Evolutionary conservation across 148 eudicot genomes (phyloP).

Genomic region (Pouteria glomerata): DNA sequence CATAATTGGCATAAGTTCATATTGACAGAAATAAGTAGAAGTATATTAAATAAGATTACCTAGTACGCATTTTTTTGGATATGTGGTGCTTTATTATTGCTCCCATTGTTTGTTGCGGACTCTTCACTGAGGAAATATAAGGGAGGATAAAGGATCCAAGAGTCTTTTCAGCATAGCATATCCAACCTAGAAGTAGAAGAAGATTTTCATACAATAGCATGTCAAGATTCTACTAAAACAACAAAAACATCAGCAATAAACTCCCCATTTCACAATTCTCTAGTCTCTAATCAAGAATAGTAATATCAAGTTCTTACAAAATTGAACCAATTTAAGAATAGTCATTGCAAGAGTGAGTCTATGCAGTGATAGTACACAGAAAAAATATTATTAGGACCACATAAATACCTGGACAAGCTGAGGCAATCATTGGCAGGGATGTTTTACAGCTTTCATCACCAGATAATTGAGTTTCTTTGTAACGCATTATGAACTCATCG

Average conservation of each 20-base stretch:
- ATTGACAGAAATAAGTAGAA: background rate
- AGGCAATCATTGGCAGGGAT: conserved; percentile 78
- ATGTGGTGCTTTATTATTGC: conserved; percentile 70
- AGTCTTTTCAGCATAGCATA: conserved; percentile 97
- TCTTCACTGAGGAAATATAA: conserved; percentile 90
- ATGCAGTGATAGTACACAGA: background rate
- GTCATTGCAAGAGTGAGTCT: background rate
- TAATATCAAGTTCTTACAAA: conserved; percentile 1
- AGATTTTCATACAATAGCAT: background rate
- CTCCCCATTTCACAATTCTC: background rate
- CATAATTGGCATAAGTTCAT: background rate
- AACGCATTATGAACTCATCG: conserved; percentile 75
- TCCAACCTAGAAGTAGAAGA: conserved; percentile 70
- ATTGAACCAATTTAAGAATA: background rate
- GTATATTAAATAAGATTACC: conserved; percentile 34
- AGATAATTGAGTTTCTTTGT: conserved; percentile 48
- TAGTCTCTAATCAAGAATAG: background rate
- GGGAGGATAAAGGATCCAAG: conserved; percentile 94
- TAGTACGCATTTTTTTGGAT: conserved; percentile 56
- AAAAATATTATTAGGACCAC: background rate
- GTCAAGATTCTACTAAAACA: background rate
- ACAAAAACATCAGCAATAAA: background rate
- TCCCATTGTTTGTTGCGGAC: conserved; percentile 97
- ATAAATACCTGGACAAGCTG: conserved; percentile 89
- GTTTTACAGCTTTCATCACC: conserved; percentile 33